Evolutionary conservation across 2,329 filamentous ascomycete genomes (phyloP).

Genomic region (Apiospora phragmitis): DNA sequence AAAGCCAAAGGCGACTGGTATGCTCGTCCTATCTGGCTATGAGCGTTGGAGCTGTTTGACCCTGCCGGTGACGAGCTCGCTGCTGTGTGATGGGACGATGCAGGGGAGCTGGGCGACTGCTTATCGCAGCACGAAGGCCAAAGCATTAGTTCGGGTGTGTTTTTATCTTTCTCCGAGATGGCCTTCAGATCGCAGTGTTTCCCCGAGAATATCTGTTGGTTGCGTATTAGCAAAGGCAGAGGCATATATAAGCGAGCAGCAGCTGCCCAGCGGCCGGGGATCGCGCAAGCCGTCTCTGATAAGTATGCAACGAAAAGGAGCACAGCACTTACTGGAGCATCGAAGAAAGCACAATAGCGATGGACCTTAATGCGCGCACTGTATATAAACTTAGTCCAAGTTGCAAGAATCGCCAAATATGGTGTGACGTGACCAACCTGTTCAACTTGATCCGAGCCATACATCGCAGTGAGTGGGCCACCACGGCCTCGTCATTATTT

Average conservation of each 20-base stretch:
- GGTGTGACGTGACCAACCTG: conserved; percentile 33
- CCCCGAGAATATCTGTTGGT: conserved; percentile 35
- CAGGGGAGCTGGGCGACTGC: conserved; percentile 18
- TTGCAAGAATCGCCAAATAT: neutral
- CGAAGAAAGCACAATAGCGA: conserved; percentile 51
- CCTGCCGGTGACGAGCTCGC: conserved; percentile 30
- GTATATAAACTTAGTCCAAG: neutral
- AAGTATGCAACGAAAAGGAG: neutral
- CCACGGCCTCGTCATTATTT: conserved; percentile 39
- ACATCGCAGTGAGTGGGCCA: conserved; percentile 44
- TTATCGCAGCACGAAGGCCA: conserved; percentile 38
- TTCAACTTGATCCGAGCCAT: conserved; percentile 53
- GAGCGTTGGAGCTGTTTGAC: conserved; percentile 29
- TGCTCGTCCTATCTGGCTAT: neutral
- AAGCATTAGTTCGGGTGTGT: conserved; percentile 30
- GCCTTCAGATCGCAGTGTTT: conserved; percentile 50
- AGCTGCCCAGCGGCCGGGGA: neutral
- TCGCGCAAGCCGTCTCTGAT: neutral
- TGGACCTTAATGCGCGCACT: conserved; percentile 54
- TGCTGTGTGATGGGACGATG: conserved; percentile 22
- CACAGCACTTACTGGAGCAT: conserved; percentile 40
- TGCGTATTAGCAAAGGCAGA: neutral
- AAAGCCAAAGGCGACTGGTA: conserved; percentile 17
- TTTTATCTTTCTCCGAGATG: conserved; percentile 22
- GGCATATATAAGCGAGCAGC: neutral